A percentile compares a stretch with the other conserved stretches of the same genome.
phyloP scores from a whole-genome alignment of 2,329 filamentous ascomycete genomes.

The Arthrobotrys megalospora region DNA sequence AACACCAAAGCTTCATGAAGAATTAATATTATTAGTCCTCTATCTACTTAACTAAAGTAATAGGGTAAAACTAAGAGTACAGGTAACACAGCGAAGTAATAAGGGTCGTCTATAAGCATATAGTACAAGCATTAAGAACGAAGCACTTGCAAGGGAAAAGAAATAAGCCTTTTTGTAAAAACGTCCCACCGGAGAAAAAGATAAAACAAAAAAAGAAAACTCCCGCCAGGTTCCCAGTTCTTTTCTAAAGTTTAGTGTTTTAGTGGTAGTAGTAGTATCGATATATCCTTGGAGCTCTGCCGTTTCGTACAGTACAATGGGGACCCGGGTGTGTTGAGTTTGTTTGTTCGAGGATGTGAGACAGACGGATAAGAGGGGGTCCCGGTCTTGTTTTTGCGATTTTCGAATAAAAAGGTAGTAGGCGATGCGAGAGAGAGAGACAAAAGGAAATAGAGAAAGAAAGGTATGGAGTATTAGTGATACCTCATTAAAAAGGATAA shows the following conservation, averaged over 20 bases:
- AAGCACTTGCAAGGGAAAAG: conserved; percentile 12
- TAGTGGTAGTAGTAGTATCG: background rate
- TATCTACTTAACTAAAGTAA: background rate
- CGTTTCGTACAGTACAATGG: conserved; percentile 28
- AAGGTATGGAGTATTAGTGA: conserved; percentile 26
- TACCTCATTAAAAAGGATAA: conserved; percentile 23
- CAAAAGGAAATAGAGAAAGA: background rate
- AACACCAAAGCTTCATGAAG: conserved; percentile 6
- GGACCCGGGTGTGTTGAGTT: background rate
- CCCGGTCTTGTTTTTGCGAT: conserved; percentile 10
- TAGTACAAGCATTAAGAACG: conserved; percentile 16
- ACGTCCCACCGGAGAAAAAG: conserved; percentile 1
- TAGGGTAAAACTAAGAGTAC: conserved; percentile 13
- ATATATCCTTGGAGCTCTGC: conserved; percentile 2
- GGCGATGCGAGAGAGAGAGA: conserved; percentile 1
- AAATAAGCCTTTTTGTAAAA: background rate
- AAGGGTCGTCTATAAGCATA: conserved; percentile 53
- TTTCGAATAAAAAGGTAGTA: background rate
- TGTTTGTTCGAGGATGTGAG: conserved; percentile 4
- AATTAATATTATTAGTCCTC: conserved; percentile 47
- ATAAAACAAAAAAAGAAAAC: conserved; percentile 21
- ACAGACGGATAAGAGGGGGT: background rate
- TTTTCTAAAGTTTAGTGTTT: conserved; percentile 11
- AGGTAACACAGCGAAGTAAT: conserved; percentile 16
- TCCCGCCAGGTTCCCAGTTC: conserved; percentile 13